These are phyloP conservation scores for Thozetella sp. DNA, from an alignment of 495 filamentous ascomycete species.

Conservation along the genomic window DNA sequence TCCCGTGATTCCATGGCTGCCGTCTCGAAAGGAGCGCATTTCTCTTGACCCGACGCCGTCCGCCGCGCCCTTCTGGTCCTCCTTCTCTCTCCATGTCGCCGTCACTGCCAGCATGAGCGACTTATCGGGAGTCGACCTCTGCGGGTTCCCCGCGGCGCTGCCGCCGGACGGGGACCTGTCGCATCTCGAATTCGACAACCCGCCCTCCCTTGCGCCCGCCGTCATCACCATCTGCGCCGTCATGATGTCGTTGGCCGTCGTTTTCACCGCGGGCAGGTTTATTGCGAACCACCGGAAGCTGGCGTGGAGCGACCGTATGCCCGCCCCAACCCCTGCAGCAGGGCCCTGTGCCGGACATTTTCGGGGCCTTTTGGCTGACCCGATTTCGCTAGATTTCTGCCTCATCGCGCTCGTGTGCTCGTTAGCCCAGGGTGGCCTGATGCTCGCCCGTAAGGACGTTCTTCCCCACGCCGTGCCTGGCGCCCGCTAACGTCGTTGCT, in stretches of 20 bases:
- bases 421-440: conserved; percentile 2
- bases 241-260: background rate
- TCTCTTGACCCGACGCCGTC: too few species aligned
- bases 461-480: too few species aligned
- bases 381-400: conserved; percentile 1
- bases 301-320: conserved; percentile 3
- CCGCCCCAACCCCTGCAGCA: too few species aligned
- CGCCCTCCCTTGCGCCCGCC: conserved; percentile 8
- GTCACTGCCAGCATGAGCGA: background rate
- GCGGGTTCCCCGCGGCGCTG: conserved; percentile 8
- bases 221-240: background rate
- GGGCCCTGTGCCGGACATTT: too few species aligned
- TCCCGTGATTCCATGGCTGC: too few species aligned
- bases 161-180: conserved; percentile 16
- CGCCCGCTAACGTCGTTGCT: background rate
- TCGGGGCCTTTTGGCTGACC: background rate
- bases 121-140: conserved; percentile 7
- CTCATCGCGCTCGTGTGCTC: background rate
- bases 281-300: conserved; percentile 7
- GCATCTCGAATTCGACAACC: conserved; percentile 12
- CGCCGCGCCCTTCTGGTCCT: too few species aligned
- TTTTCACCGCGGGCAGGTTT: conserved; percentile 4
- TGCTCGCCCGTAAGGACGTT: conserved; percentile 4
- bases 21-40: too few species aligned
- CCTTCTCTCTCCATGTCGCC: too few species aligned